Base-by-base conservation (phyloP, 2,329 filamentous ascomycete genomes). In the Colletotrichum musicola region DNA sequence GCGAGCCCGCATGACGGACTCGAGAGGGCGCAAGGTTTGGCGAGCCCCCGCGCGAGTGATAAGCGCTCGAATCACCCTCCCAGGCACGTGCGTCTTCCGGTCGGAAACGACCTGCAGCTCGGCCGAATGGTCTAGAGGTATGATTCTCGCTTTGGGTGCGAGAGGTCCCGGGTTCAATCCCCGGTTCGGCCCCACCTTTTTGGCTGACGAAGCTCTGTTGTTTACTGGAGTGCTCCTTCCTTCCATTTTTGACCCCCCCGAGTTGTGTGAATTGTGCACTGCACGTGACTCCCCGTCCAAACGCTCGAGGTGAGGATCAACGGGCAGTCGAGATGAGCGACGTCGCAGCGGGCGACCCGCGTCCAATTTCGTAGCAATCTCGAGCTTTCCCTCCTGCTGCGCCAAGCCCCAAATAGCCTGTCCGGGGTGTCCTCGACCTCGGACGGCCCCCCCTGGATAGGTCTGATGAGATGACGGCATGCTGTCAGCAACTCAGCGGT, bases 71-170 rank as follows among this genome's bases (percentile, higher is more conserved):
- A 42, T 6, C n/a, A 30, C 4, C 65, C 64, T 27, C 65, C n/a
- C 16, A 27, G 27, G 12, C 44, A 25, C 46, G 12, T 58, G 30
- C 47, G 42, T 35, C 49, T 46, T 44, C 47, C 40, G 14, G 40
- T 42, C 40, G 42, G 38, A n/a, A 27, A 18, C 7, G 46, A 38
- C n/a, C 42, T 13, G 40, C 16, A 35, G 49, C 14, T 18, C 20
- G 75, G 73, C 71, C 72, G 68, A 71, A 73, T 77, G 75, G 75
- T 77, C 75, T 77, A 77, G 75, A 73, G 74, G 75, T 77, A 77
- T 77, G 75, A 77, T 77, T 77, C 75, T 75, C 74, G 74, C 75
- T 77, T 77, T 77, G 75, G 75, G 75, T 77, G 76, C 74, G 74
- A 76, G 76, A 77, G 76, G 76, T 75, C 76, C 74, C 75, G 75